These are phyloP conservation scores for Phytophthora tubulina DNA, from an alignment of 352 stramenopile genomes.

Conservation along the genomic window DNA sequence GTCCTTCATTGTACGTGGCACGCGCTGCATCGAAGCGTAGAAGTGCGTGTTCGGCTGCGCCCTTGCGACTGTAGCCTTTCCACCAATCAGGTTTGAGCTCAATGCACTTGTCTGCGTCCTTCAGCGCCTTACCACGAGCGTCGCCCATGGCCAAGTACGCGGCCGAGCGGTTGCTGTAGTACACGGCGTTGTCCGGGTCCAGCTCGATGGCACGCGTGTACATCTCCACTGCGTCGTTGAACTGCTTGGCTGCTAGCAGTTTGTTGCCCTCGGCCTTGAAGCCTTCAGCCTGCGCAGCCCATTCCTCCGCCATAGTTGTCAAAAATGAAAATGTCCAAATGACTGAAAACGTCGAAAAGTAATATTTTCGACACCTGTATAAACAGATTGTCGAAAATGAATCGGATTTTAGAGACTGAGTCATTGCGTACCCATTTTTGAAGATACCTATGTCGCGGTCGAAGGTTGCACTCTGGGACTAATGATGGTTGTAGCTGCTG, in stretches of 20 bases:
- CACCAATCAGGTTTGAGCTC: conserved; percentile 83
- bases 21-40: conserved; percentile 78
- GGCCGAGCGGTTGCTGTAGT: conserved; percentile 88
- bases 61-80: conserved; percentile 90
- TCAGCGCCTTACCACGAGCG: conserved; percentile 80
- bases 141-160: conserved; percentile 85
- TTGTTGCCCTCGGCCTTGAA: conserved; percentile 90
- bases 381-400: background rate
- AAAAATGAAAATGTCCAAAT: background rate
- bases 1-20: conserved; percentile 73
- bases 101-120: conserved; percentile 84
- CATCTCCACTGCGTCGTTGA: conserved; percentile 76
- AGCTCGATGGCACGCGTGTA: conserved; percentile 87
- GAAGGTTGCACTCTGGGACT: conserved; percentile 29
- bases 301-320: conserved; percentile 43
- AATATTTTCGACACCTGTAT: background rate
- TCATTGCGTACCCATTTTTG: too few relatives aligned
- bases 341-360: background rate
- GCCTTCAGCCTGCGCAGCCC: conserved; percentile 72
- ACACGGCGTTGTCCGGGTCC: conserved; percentile 88
- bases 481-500: background rate
- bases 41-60: conserved; percentile 80
- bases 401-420: background rate
- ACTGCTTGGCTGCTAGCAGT: conserved; percentile 70
- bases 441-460: conserved; percentile 30